Evolutionary conservation across 106 monocot species (phyloP).

Genomic region (Chionographis japonica): DNA sequence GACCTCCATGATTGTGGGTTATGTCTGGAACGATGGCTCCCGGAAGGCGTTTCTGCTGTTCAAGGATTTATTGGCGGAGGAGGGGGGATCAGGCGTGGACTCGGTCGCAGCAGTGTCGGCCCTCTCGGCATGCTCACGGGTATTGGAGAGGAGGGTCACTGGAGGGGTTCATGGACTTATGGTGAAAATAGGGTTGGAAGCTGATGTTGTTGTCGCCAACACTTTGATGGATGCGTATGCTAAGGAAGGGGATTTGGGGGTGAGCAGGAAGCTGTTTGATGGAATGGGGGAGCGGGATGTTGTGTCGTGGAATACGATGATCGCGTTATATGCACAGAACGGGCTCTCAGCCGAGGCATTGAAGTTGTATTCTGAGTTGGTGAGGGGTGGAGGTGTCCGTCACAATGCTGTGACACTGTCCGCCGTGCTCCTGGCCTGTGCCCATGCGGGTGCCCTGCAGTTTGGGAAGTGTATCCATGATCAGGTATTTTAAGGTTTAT

Average conservation of each 20-base stretch:
- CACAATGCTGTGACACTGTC: constrained; percentile 71
- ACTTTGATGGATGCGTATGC: constrained; percentile 82
- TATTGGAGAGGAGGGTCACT: constrained; percentile 23
- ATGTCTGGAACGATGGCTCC: constrained; percentile 34
- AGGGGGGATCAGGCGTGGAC: constrained; percentile 22
- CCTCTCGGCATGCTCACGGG: constrained; percentile 52
- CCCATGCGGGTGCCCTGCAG: constrained; percentile 67
- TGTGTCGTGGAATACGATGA: constrained; percentile 83
- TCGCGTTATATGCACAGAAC: constrained; percentile 69
- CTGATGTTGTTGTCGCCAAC: constrained; percentile 56
- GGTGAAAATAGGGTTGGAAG: constrained; percentile 42
- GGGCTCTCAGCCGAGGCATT: constrained; percentile 63
- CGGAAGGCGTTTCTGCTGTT: constrained; percentile 31
- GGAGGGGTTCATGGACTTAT: constrained; percentile 48
- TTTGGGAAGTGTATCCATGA: constrained; percentile 68
- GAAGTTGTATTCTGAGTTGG: constrained; percentile 47
- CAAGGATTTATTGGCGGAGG: constrained; percentile 28
- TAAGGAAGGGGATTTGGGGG: constrained; percentile 44
- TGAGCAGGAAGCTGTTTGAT: constrained; percentile 63
- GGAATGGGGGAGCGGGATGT: constrained; percentile 57
- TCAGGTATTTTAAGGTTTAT: constrained; percentile 34
- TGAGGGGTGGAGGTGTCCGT: constrained; percentile 11
- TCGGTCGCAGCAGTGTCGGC: constrained; percentile 42
- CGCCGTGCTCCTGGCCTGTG: constrained; percentile 62
- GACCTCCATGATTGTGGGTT: constrained; percentile 65